Evolutionary conservation across 148 eudicot species (phyloP).

Genomic region (Vaccinium vitisidaea): DNA sequence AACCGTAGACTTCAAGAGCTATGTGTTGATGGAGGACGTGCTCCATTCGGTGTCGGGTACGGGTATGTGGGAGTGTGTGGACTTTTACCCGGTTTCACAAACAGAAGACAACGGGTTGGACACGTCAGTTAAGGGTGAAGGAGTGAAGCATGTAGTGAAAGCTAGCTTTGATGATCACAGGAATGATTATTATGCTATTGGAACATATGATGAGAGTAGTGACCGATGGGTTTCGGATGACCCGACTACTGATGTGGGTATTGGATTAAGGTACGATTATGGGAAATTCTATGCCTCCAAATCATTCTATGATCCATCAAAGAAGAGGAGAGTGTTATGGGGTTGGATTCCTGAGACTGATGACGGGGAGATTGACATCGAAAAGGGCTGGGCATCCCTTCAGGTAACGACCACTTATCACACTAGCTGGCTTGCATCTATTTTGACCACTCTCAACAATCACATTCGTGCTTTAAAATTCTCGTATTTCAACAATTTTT

Average conservation of each 20-base stretch:
- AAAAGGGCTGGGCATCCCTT: constrained; percentile 77
- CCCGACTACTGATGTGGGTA: constrained; percentile 58
- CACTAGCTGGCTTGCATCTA: not conserved
- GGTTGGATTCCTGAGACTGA: constrained; percentile 74
- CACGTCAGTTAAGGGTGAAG: constrained; percentile 51
- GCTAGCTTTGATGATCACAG: constrained; percentile 71
- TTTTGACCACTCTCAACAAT: not conserved
- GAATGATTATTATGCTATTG: constrained; percentile 69
- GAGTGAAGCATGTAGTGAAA: constrained; percentile 73
- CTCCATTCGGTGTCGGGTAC: constrained; percentile 62
- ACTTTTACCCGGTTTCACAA: constrained; percentile 70
- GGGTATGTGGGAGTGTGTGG: constrained; percentile 97
- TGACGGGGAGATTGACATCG: constrained; percentile 55
- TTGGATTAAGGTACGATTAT: constrained; percentile 69
- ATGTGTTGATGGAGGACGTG: constrained; percentile 35
- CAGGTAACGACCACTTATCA: constrained; percentile 38
- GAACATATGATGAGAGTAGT: constrained; percentile 44
- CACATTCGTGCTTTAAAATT: not conserved
- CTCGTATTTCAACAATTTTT: not conserved
- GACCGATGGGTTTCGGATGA: constrained; percentile 65
- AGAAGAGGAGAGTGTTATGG: constrained; percentile 68
- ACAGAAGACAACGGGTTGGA: constrained; percentile 55
- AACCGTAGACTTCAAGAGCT: constrained; percentile 51
- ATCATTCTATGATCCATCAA: constrained; percentile 64
- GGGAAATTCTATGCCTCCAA: constrained; percentile 76